Evolutionary conservation across 768 basidiomycete genomes (phyloP).

Genomic region (Rhizopogon vulgaris): DNA sequence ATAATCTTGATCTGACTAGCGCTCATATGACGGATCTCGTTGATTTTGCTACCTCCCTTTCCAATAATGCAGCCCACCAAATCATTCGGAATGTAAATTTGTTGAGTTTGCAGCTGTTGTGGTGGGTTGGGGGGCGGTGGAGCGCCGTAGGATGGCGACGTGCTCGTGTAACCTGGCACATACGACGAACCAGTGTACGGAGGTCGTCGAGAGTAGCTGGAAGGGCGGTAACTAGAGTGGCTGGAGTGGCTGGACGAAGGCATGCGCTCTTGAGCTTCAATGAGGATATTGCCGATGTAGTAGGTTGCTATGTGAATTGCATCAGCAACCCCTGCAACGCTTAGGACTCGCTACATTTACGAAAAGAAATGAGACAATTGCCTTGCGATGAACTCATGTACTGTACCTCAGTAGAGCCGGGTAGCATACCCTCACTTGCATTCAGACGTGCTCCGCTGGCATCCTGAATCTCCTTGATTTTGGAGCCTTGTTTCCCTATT

Average conservation of each 20-base stretch:
- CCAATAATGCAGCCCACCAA: constrained; percentile 97
- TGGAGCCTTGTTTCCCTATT: constrained; percentile 94
- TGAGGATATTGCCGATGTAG: constrained; percentile 97
- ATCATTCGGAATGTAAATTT: constrained; percentile 97
- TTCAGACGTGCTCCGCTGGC: constrained; percentile 95
- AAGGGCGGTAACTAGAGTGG: constrained; percentile 64
- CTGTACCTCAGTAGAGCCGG: constrained; percentile 95
- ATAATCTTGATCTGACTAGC: constrained; percentile 97
- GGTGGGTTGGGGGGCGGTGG: constrained; percentile 50
- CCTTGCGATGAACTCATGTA: background rate
- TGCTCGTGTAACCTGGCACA: constrained; percentile 55
- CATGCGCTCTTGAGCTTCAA: constrained; percentile 85
- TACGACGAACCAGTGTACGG: constrained; percentile 55
- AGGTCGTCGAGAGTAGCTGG: constrained; percentile 47
- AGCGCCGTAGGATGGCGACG: constrained; percentile 37
- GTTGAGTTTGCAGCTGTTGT: constrained; percentile 86
- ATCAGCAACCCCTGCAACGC: constrained; percentile 97
- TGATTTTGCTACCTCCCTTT: constrained; percentile 97
- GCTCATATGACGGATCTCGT: constrained; percentile 94
- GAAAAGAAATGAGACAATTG: constrained; percentile 11
- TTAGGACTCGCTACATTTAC: constrained; percentile 77
- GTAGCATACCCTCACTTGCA: constrained; percentile 96
- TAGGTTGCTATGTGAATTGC: constrained; percentile 99
- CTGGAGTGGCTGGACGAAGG: constrained; percentile 51
- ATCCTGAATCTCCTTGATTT: constrained; percentile 99